Percentiles rank a stretch among this genome's conserved stretches.
phyloP scores from a whole-genome alignment of 2,329 filamentous ascomycete genomes.

The Hymenoscyphus scutula region DNA sequence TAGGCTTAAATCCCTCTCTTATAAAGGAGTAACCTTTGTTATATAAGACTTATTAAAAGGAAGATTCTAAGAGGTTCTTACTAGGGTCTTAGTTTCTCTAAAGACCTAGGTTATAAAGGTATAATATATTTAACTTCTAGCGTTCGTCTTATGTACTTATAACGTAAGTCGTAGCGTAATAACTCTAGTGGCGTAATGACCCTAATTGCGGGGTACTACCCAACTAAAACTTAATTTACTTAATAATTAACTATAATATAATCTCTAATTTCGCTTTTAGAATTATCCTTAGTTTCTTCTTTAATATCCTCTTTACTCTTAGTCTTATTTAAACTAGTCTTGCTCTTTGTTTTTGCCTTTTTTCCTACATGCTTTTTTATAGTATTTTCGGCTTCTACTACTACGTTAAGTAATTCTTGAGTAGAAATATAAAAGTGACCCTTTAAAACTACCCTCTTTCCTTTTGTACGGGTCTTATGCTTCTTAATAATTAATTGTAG shows the following conservation, averaged over 20 bases:
- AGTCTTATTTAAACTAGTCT: not conserved
- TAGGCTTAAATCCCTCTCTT: too few species aligned
- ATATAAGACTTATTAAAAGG: too few species aligned
- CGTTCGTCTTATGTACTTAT: too few species aligned
- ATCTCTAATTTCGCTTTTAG: conserved; percentile 1
- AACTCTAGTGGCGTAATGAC: too few species aligned
- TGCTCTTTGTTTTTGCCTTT: conserved; percentile 11
- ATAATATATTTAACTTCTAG: too few species aligned
- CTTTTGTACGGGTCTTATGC: conserved; percentile 7
- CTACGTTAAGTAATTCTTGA: not conserved
- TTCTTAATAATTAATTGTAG: conserved; percentile 12
- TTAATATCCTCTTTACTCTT: conserved; percentile 8
- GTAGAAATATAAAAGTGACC: conserved; percentile 16
- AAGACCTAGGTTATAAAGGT: too few species aligned
- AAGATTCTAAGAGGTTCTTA: too few species aligned
- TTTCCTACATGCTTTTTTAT: conserved; percentile 10
- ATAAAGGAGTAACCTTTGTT: too few species aligned
- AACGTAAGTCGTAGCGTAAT: too few species aligned
- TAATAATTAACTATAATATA: not conserved
- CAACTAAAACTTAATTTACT: too few species aligned
- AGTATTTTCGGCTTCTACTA: conserved; percentile 10
- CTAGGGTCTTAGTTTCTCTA: too few species aligned
- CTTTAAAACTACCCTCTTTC: conserved; percentile 13
- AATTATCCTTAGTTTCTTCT: not conserved
- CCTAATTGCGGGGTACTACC: too few species aligned